Evolutionary conservation across 2,329 filamentous ascomycete species (phyloP), one percentile per base, ranked within the genome.

Genomic region (Beauveria pseudobassiana): DNA sequence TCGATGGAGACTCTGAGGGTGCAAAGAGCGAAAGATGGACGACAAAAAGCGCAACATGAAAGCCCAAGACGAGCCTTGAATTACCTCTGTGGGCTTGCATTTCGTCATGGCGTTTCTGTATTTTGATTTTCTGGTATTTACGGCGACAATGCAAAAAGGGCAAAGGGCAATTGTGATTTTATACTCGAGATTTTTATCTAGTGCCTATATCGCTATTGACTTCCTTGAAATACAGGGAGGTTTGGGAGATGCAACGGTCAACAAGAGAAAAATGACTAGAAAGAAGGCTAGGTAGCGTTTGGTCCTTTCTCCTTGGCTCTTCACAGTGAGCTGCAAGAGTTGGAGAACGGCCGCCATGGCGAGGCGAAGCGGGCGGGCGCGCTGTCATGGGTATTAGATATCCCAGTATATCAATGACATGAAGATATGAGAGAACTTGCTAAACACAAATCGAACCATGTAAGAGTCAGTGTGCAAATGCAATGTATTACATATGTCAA

Each of bases 71-170:
- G 34, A 58, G 45, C 24, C 45, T 28, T 60, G 14, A 40, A 60
- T 40, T 40, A 34, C 40, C 28, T 46, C 50, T 54, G 54, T 56
- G 51, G 50, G 61, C 52, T 59, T 59, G 56, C 60, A 64, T 62
- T 55, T 59, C 49, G 30, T 61, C 55, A 60, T 58, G 63, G 48
- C 61, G 60, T 62, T 60, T 18, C 38, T 62, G 49, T 38, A 45
- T 52, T 49, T 48, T 55, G 53, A 46, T 46, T 54, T 38, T 51
- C 48, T 62, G 55, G n/a, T 49, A 52, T 50, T 59, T 53, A 58
- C 18, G 43, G 61, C 60, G 42, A 62, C 22, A 53, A 26, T 38
- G 55, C 62, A 50, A 50, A 56, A 43, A 38, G 42, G 50, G 40
- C 51, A 51, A 59, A 22, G 28, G 49, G 48, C 20, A 54, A 52